Evolutionary conservation across 2,329 filamentous ascomycete species (phyloP).

Genomic region (Zopfia rhizophila): DNA sequence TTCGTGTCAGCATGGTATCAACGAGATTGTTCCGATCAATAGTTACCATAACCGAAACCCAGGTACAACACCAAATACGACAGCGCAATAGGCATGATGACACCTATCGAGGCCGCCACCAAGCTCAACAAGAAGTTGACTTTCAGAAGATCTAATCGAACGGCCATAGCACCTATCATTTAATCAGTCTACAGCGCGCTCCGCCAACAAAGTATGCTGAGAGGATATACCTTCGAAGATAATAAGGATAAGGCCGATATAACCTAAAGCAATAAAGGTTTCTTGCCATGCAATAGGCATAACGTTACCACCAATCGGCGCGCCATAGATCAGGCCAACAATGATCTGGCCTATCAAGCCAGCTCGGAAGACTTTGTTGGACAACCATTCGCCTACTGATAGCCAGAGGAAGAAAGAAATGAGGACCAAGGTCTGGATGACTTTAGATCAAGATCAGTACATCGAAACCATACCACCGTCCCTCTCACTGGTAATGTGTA

Average conservation of each 20-base stretch:
- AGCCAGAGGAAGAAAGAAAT: slow-evolving; percentile 59
- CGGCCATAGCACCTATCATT: too few species aligned
- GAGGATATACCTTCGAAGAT: slow-evolving; percentile 64
- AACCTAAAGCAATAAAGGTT: slow-evolving; percentile 59
- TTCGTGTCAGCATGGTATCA: too few species aligned
- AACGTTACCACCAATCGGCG: slow-evolving; percentile 58
- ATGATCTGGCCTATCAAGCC: slow-evolving; percentile 61
- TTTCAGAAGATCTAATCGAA: slow-evolving; percentile 59
- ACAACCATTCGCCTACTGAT: slow-evolving; percentile 55
- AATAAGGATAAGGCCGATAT: slow-evolving; percentile 61
- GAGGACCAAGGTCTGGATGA: slow-evolving; percentile 54
- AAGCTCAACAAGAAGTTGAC: slow-evolving; percentile 57
- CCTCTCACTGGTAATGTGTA: slow-evolving; percentile 9
- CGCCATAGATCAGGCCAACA: slow-evolving; percentile 60
- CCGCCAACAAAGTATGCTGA: too few species aligned
- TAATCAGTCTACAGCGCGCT: too few species aligned
- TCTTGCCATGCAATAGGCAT: slow-evolving; percentile 56
- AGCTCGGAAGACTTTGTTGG: slow-evolving; percentile 54
- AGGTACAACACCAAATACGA: slow-evolving; percentile 52
- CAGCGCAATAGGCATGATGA: slow-evolving; percentile 57
- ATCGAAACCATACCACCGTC: too few species aligned
- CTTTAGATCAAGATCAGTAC: slow-evolving; percentile 35
- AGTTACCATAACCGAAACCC: slow-evolving; percentile 56
- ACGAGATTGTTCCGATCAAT: too few species aligned
- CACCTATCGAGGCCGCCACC: slow-evolving; percentile 56